Evolutionary conservation across 116 monocot genomes (phyloP), one percentile per base, ranked within the genome.

Genomic region (Trichopus zeylanicus): DNA sequence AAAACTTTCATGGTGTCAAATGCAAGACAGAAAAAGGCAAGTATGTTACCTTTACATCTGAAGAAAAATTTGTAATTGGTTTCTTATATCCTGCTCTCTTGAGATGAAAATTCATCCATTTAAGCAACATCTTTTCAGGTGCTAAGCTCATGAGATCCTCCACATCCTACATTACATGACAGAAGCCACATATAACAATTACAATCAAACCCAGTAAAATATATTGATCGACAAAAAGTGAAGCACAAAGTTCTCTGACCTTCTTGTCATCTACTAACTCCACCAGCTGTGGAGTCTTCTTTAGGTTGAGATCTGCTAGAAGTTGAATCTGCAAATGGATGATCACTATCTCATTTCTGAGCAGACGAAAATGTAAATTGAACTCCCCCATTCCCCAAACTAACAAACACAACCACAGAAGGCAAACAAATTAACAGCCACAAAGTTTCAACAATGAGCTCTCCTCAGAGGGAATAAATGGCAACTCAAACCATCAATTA

Each of bases 291-390:
- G 94, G 94, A 34, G 89, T 94, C 72, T 94, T 89, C 81, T 78
- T 94, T 46, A 94, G 71, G 72, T 89, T 89, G 38, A 94, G 70
- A 81, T 94, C 94, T 25, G 94, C 94, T 63, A 94, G 57, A 18
- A 94, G 83, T 94, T 94, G 94, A 64, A 94, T 94, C 94, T 94
- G 69, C 72, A 18, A 59, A 64, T 20, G 12, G n/a, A 42, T 15
- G 18, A 18, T n/a, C 42, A 42, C 2, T 13, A 42, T 42, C 8
- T 42, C 18, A 16, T 3, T 16, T 42, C 42, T 42, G 62, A 13
- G 49, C 26, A 48, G 48, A 23, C 3, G 10, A 20, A 48, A 21
- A 62, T 62, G n/a, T 1, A 47, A 33, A 15, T 12, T 31, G n/a
- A 20, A 0, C 7, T 56, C 29, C 16, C 18, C 22, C 22, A 49